Evolutionary conservation across 2,329 filamentous ascomycete genomes (phyloP).

Genomic region (Hypoxylon sp.): DNA sequence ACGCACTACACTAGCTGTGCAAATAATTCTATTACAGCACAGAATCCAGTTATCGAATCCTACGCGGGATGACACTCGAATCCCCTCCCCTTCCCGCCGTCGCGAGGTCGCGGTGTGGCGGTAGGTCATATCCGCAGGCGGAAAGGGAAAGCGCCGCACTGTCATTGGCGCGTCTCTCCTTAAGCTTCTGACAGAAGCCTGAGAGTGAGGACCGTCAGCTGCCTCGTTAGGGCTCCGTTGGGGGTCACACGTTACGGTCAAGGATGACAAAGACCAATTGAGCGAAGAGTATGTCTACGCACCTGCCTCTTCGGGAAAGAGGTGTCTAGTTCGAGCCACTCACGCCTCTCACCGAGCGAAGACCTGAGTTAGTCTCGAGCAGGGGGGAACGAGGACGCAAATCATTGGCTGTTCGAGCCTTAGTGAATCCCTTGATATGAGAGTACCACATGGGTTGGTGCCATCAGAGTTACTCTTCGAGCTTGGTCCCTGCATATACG

Average conservation of each 20-base stretch:
- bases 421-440: slow-evolving; percentile 15
- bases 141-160: slow-evolving; percentile 12
- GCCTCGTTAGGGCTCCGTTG: slow-evolving; percentile 9
- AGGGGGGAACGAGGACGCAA: neutral
- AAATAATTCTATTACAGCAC: slow-evolving; percentile 9
- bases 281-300: neutral
- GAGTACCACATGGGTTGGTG: slow-evolving; percentile 32
- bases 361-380: slow-evolving; percentile 6
- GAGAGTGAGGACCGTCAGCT: neutral
- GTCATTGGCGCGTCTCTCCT: slow-evolving; percentile 21
- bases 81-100: slow-evolving; percentile 18
- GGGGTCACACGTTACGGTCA: slow-evolving; percentile 27
- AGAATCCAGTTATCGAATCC: slow-evolving; percentile 29
- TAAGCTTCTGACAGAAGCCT: slow-evolving; percentile 34
- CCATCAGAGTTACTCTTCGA: slow-evolving; percentile 27
- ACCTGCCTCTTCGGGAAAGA: slow-evolving; percentile 35
- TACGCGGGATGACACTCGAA: slow-evolving; percentile 29
- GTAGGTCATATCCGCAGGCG: slow-evolving; percentile 22
- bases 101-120: slow-evolving; percentile 7
- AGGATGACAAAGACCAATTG: slow-evolving; percentile 1
- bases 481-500: slow-evolving; percentile 29
- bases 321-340: slow-evolving; percentile 26
- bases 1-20: slow-evolving; percentile 4
- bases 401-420: slow-evolving; percentile 12
- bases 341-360: slow-evolving; percentile 33